Percentiles rank a stretch among this genome's conserved stretches.
phyloP scores from a whole-genome alignment of 192 early-diverging fungal genomes.

The Cladochytrium replicatum region DNA sequence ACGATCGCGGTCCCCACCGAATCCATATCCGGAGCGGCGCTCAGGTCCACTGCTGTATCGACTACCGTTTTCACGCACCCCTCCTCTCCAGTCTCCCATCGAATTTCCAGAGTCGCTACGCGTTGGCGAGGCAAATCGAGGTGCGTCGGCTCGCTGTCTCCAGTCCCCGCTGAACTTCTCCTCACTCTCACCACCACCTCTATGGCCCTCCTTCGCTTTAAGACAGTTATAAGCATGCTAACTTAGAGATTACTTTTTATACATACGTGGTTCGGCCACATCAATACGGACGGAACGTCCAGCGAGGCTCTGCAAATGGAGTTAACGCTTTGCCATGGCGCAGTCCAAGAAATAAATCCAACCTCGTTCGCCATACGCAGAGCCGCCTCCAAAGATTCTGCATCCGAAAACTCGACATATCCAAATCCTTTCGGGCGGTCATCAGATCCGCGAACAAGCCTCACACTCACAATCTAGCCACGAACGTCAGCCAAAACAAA shows the following conservation, averaged over 20 bases:
- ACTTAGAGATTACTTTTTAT: too few relatives aligned
- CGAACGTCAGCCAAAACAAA: neutral
- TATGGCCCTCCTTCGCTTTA: too few relatives aligned
- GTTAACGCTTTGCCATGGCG: neutral
- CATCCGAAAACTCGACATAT: slow-evolving; percentile 86
- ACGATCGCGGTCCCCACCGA: slow-evolving; percentile 7
- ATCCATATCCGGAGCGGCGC: slow-evolving; percentile 17
- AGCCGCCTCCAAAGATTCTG: slow-evolving; percentile 73
- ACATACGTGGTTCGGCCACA: slow-evolving; percentile 79
- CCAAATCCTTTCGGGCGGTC: slow-evolving; percentile 87
- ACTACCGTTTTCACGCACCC: too few relatives aligned
- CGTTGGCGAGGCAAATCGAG: slow-evolving; percentile 14
- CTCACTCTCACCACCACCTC: too few relatives aligned
- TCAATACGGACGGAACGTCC: slow-evolving; percentile 71
- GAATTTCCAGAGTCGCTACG: neutral
- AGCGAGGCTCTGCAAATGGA: slow-evolving; percentile 38
- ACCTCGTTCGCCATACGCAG: slow-evolving; percentile 52
- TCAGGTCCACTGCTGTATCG: too few relatives aligned
- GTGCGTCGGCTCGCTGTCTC: slow-evolving; percentile 8
- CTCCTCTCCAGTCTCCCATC: too few relatives aligned
- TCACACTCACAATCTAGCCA: slow-evolving; percentile 59
- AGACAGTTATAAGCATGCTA: neutral
- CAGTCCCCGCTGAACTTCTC: slow-evolving; percentile 8
- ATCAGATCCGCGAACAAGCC: slow-evolving; percentile 72
- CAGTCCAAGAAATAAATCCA: neutral